Conservation (phyloP, 2,329 filamentous ascomycete species). For the Alternaria brassicae region DNA sequence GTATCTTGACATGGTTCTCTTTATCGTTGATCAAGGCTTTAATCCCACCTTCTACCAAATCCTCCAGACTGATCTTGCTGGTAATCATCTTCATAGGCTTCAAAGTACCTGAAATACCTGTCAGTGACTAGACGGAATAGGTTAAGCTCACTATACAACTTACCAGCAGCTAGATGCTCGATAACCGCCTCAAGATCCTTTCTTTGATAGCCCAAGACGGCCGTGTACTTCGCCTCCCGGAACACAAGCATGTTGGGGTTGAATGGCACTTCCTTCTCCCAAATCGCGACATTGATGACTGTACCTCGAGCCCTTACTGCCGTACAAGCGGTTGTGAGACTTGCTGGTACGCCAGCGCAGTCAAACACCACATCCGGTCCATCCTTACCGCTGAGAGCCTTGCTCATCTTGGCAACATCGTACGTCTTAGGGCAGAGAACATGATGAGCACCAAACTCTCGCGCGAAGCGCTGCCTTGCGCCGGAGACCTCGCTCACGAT, state of each 20-base stretch:
- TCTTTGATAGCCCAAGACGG: constrained; percentile 59
- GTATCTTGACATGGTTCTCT: constrained; percentile 68
- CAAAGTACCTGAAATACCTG: constrained; percentile 53
- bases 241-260: constrained; percentile 63
- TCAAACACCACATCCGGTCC: constrained; percentile 69
- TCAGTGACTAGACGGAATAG: background rate
- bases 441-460: constrained; percentile 63
- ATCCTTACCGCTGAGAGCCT: constrained; percentile 56
- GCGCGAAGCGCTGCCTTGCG: constrained; percentile 60
- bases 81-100: constrained; percentile 68
- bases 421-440: constrained; percentile 62
- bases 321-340: constrained; percentile 52
- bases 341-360: constrained; percentile 65
- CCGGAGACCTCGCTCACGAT: constrained; percentile 65
- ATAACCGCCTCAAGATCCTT: constrained; percentile 66
- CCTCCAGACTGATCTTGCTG: constrained; percentile 62
- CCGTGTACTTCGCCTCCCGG: constrained; percentile 61
- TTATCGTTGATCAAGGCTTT: constrained; percentile 65
- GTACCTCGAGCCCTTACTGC: constrained; percentile 62
- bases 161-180: constrained; percentile 53
- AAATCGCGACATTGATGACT: constrained; percentile 70
- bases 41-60: constrained; percentile 65
- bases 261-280: constrained; percentile 64
- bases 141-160: constrained; percentile 2
- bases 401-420: constrained; percentile 56